These are phyloP conservation scores for Penicillium sp. DNA, from an alignment of 2,329 filamentous ascomycete species.

Conservation along the genomic window DNA sequence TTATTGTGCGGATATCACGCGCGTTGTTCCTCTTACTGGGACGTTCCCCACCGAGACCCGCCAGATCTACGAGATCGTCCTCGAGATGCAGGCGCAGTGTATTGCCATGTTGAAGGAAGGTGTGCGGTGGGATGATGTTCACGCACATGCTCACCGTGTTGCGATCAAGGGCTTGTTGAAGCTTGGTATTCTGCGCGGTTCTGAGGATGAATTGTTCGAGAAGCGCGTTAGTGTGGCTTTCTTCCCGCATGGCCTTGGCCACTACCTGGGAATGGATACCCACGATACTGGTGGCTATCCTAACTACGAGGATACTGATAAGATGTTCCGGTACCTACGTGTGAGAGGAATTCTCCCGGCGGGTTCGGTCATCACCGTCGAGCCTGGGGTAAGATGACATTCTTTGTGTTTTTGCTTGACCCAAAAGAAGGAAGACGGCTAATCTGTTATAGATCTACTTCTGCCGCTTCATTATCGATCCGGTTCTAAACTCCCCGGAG, in stretches of 20 bases:
- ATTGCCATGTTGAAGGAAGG: constrained; percentile 72
- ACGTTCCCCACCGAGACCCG: constrained; percentile 70
- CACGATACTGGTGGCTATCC: constrained; percentile 83
- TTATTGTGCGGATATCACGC: constrained; percentile 89
- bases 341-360: constrained; percentile 76
- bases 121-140: constrained; percentile 71
- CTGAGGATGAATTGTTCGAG: constrained; percentile 72
- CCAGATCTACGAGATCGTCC: constrained; percentile 76
- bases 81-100: constrained; percentile 78
- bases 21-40: constrained; percentile 79
- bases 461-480: constrained; percentile 83
- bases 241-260: constrained; percentile 87
- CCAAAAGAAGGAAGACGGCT: constrained; percentile 4
- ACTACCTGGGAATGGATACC: constrained; percentile 91
- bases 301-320: constrained; percentile 77
- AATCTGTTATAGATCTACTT: constrained; percentile 71
- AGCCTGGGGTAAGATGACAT: constrained; percentile 74
- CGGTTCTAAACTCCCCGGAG: constrained; percentile 73
- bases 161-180: constrained; percentile 71
- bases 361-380: constrained; percentile 87
- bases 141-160: constrained; percentile 72
- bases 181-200: constrained; percentile 70
- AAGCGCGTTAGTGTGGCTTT: constrained; percentile 85
- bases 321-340: constrained; percentile 84
- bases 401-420: not conserved